Evolutionary conservation across 345 rosid genomes (phyloP).

Genomic region (Camelina neglecta): DNA sequence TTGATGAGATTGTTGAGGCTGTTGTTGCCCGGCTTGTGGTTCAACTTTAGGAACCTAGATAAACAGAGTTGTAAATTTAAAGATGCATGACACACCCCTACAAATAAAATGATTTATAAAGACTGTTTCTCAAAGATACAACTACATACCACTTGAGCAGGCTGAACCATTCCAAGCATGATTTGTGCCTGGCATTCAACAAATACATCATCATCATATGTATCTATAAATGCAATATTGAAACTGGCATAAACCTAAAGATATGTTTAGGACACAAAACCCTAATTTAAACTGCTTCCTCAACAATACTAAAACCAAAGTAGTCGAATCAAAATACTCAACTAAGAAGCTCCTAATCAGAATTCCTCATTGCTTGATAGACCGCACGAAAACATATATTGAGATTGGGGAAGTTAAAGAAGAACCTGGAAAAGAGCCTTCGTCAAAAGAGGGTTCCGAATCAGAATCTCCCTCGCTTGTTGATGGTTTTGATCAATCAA

Average conservation of each 20-base stretch:
- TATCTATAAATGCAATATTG: not conserved
- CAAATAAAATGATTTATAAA: conserved; percentile 6
- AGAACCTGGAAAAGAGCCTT: conserved; percentile 93
- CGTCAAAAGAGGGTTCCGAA: conserved; percentile 86
- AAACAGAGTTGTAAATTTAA: conserved; percentile 20
- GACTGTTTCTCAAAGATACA: conserved; percentile 22
- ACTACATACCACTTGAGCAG: conserved; percentile 77
- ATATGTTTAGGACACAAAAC: conserved; percentile 29
- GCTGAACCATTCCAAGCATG: conserved; percentile 99
- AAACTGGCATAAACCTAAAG: conserved; percentile 13
- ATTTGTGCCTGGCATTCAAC: conserved; percentile 75
- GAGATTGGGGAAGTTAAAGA: not conserved
- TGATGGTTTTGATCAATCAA: conserved; percentile 89
- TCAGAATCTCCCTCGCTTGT: conserved; percentile 84
- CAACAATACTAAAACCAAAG: conserved; percentile 17
- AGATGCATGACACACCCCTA: conserved; percentile 20
- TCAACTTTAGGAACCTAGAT: conserved; percentile 74
- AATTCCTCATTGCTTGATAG: not conserved
- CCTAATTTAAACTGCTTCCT: conserved; percentile 23
- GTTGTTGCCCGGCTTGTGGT: conserved; percentile 54
- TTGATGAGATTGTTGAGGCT: conserved; percentile 63
- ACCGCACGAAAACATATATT: not conserved
- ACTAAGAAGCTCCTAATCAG: conserved; percentile 9
- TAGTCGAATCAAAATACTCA: not conserved
- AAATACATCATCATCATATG: conserved; percentile 17